Conservation (phyloP, 2,329 filamentous ascomycete species). For the Mollisiaceae sp. region DNA sequence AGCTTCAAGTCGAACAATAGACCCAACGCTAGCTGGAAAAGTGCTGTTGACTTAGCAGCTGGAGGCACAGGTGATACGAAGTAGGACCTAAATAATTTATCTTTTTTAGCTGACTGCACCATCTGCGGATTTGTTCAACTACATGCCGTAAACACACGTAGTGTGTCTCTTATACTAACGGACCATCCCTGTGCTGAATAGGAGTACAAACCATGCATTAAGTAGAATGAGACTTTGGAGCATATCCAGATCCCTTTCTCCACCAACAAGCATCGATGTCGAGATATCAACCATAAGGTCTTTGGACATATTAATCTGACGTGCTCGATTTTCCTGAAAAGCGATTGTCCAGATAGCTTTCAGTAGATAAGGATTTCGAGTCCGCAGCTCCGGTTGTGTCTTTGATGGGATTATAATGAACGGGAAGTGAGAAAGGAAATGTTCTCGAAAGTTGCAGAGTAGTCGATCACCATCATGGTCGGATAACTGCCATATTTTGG, state of each 20-base stretch:
- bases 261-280: constrained; percentile 28
- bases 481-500: background rate
- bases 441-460: constrained; percentile 25
- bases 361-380: constrained; percentile 30
- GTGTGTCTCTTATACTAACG: no score
- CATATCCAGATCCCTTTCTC: constrained; percentile 36
- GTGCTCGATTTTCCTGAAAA: constrained; percentile 21
- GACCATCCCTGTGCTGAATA: background rate
- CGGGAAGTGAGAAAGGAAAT: constrained; percentile 29
- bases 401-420: constrained; percentile 29
- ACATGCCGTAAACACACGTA: no score
- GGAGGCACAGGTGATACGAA: constrained; percentile 28
- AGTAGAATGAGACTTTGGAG: constrained; percentile 34
- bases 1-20: constrained; percentile 34
- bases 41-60: constrained; percentile 24
- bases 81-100: constrained; percentile 23
- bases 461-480: constrained; percentile 22
- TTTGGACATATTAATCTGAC: constrained; percentile 28
- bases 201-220: constrained; percentile 32
- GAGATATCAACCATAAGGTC: constrained; percentile 29
- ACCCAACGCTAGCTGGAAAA: constrained; percentile 30
- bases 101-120: background rate
- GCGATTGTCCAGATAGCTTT: constrained; percentile 25
- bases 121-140: background rate
- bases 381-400: constrained; percentile 23